Percentiles rank a stretch among this genome's conserved stretches.
Conservation (phyloP, 139 green algal genomes). For the Picocystis salinarum region DNA sequence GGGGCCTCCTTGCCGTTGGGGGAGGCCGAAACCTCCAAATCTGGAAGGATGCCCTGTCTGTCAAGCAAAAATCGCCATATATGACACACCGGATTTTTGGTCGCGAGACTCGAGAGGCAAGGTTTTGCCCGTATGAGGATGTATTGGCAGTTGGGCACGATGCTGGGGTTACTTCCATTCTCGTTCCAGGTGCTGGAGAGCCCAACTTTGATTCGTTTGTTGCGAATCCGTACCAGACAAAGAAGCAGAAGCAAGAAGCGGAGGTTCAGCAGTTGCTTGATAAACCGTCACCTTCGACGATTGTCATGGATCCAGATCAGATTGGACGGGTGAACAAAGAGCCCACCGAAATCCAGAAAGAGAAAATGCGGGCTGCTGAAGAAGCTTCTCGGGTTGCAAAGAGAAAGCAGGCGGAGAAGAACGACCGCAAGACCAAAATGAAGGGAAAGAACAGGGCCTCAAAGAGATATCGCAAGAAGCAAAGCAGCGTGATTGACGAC, state of each 20-base stretch:
- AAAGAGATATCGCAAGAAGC: conserved; percentile 2
- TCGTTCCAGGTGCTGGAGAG: conserved; percentile 87
- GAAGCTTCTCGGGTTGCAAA: background rate
- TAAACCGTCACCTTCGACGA: conserved; percentile 91
- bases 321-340: conserved; percentile 57
- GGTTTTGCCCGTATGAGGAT: conserved; percentile 93
- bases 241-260: conserved; percentile 52
- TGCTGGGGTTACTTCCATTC: conserved; percentile 21
- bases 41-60: conserved; percentile 62
- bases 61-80: conserved; percentile 72
- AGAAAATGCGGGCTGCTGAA: conserved; percentile 14
- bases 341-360: conserved; percentile 46
- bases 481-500: no score
- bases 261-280: conserved; percentile 86
- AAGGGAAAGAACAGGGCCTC: conserved; percentile 12
- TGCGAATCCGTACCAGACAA: conserved; percentile 71
- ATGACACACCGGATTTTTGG: conserved; percentile 44
- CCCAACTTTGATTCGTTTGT: conserved; percentile 95
- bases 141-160: conserved; percentile 61
- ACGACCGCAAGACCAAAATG: conserved; percentile 52
- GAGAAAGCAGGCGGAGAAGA: conserved; percentile 19
- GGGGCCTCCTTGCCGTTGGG: conserved; percentile 67
- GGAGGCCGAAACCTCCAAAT: conserved; percentile 31
- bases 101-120: conserved; percentile 18
- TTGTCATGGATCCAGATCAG: conserved; percentile 69